These are phyloP conservation scores for Monosporascus sp. DNA, from an alignment of 2,329 filamentous ascomycete species.

Conservation along the genomic window DNA sequence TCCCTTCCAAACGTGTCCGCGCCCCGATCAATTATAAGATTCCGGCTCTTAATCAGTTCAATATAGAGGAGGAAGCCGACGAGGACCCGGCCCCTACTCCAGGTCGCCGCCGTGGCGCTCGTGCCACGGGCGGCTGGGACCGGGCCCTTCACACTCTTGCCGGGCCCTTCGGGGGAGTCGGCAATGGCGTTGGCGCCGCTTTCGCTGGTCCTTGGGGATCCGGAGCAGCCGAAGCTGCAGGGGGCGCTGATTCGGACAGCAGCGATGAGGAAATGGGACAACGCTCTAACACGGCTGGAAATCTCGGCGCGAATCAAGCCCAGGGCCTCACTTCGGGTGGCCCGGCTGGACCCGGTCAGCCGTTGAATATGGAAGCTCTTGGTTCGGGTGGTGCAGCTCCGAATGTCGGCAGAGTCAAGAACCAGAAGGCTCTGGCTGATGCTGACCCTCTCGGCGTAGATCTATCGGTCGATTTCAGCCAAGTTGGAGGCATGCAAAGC, in stretches of 20 bases:
- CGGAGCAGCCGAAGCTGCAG: constrained; percentile 52
- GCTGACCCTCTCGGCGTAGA: constrained; percentile 93
- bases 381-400: constrained; percentile 49
- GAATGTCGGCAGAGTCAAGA: constrained; percentile 90
- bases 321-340: constrained; percentile 42
- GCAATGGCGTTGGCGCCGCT: constrained; percentile 60
- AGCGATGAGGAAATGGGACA: constrained; percentile 86
- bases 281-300: constrained; percentile 52
- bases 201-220: constrained; percentile 70
- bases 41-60: constrained; percentile 64
- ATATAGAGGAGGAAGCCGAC: constrained; percentile 71
- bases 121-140: constrained; percentile 60
- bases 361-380: constrained; percentile 33
- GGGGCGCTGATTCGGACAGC: constrained; percentile 86
- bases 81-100: constrained; percentile 64
- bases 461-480: constrained; percentile 85
- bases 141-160: constrained; percentile 82
- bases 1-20: constrained; percentile 46
- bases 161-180: constrained; percentile 86
- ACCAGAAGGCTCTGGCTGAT: constrained; percentile 85
- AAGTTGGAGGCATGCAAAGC: constrained; percentile 84
- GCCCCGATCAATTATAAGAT: constrained; percentile 83
- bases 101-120: constrained; percentile 59
- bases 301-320: constrained; percentile 57
- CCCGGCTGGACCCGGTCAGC: constrained; percentile 33